Evolutionary conservation across 2,329 filamentous ascomycete species (phyloP), one percentile per base, ranked within the genome.

Genomic region (Aspergillus persii): DNA sequence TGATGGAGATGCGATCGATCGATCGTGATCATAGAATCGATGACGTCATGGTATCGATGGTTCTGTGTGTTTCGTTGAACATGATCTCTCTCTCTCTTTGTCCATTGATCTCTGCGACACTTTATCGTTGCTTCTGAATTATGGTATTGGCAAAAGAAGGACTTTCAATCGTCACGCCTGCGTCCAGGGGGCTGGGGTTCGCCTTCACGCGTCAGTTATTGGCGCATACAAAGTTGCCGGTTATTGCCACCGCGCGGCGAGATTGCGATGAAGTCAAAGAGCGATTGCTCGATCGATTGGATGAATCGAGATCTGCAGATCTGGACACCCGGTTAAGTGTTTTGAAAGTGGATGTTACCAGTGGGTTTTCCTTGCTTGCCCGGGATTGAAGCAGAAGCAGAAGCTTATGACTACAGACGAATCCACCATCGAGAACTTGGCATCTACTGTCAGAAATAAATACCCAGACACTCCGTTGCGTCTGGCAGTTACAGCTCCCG

Each of bases 401-500:
- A 44, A 41, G 50, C 33, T 53, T 15, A 59, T 62, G 44, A 36
- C 60, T 31, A 54, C 56, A 85, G 84, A 90, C 67, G 90, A 93
- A 74, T 61, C 76, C 30, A 84, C 84, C 39, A 84, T 95, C 59
- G 74, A 78, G 44, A 68, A 76, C 50, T 81, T 83, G 44, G 86
- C 89, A 18, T 79, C 84, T 3, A 70, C 71, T 50, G 86, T 86
- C 30, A 76, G 77, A 26, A 69, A 76, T 6, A 75, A 84, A 8
- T 89, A 89, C 71, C 82, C 84, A 1, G 57, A 72, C 0, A 64
- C 69, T 65, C 85, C 89, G 65, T 82, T 95, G 11, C 89, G 87
- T 60, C 82, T 94, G 48, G 85, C 85, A 2, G 84, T 92, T 67
- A 84, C 84, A 31, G 76, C 92, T 2, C 89, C 91, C 0, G 91